Evolutionary conservation across 2,329 filamentous ascomycete genomes (phyloP), one percentile per base, ranked within the genome.

Genomic region (Shiraia sp.): DNA sequence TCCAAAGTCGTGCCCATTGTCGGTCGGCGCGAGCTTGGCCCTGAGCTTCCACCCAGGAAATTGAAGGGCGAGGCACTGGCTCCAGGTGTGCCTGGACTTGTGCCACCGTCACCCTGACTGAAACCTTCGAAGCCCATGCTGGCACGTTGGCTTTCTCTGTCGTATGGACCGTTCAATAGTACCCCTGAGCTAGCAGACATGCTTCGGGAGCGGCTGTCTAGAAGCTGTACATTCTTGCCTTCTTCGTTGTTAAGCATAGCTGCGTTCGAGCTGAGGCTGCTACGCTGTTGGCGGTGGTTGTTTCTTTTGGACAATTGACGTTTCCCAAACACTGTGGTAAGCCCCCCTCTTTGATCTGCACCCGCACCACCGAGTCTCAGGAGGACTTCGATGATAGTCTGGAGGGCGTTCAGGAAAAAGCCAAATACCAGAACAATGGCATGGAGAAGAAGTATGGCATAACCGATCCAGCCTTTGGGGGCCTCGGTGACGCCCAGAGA

Each of bases 381-480:
- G 35, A 85, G 76, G 7, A 99, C 90, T 69, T 99, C 93, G 28
- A 96, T 80, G 29, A 96, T 79, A 0, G 92, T 96, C 65, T 96
- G 90, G 6, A 96, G 67, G 1, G 93, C 87, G 64, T 96, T 96
- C 28, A 99, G 75, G 66, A 96, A 88, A 73, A 97, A 99, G 2
- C 90, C 92, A 57, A 97, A 88, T 3, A 96, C 78, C 15, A 99
- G 73, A 0, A 96, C 89, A 47, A 86, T 79, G 3, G 82, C 91
- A 63, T 99, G 93, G 25, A 96, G 80, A 19, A 95, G 70, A 33
- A 99, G 76, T 42, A 97, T 95, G 17, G 86, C 83, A 66, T 99
- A 99, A 26, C 91, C 93, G 53, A 97, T 88, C 93, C 93, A 99
- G 4, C 91, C 90, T 66, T 91, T 95, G 1, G 87, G 76, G 0